phyloP scores from a whole-genome alignment of 2,329 filamentous ascomycete genomes.

The Fusarium brevicatenulatum region DNA sequence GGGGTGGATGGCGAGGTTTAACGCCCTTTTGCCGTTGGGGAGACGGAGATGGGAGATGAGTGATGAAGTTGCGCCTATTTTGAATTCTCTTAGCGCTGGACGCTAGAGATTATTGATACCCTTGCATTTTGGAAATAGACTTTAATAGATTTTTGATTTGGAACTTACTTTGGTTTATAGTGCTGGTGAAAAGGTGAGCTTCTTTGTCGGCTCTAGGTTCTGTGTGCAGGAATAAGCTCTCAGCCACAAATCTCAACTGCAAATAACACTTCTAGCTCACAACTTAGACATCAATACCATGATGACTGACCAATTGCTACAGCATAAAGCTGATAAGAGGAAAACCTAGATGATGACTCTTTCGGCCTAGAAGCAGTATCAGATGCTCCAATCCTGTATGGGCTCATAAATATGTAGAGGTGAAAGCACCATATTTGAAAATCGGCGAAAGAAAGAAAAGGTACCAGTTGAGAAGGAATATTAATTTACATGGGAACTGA shows the following conservation, averaged over 20 bases:
- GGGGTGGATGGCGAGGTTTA: slow-evolving; percentile 43
- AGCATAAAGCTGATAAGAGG: no score
- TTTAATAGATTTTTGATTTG: neutral
- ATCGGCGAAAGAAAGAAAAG: neutral
- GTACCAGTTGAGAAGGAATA: fast-evolving
- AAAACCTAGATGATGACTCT: no score
- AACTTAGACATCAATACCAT: no score
- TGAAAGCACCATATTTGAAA: neutral
- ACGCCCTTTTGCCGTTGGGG: slow-evolving; percentile 31
- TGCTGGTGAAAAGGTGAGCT: no score
- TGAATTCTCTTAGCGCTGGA: slow-evolving; percentile 13
- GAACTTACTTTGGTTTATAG: fast-evolving
- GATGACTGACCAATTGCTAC: no score
- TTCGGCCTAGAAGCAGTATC: no score
- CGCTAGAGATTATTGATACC: slow-evolving; percentile 30
- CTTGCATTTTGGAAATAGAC: neutral
- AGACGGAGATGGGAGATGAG: slow-evolving; percentile 36
- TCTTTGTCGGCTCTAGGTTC: no score
- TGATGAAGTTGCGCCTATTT: slow-evolving; percentile 36
- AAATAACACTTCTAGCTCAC: no score
- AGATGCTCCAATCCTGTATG: no score
- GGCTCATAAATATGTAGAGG: no score
- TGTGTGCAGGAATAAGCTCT: no score
- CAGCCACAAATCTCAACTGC: no score
- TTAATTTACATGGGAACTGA: neutral